Evolutionary conservation across 192 early-diverging fungal species (phyloP).

Genomic region (Globomyces pollinis-pini): DNA sequence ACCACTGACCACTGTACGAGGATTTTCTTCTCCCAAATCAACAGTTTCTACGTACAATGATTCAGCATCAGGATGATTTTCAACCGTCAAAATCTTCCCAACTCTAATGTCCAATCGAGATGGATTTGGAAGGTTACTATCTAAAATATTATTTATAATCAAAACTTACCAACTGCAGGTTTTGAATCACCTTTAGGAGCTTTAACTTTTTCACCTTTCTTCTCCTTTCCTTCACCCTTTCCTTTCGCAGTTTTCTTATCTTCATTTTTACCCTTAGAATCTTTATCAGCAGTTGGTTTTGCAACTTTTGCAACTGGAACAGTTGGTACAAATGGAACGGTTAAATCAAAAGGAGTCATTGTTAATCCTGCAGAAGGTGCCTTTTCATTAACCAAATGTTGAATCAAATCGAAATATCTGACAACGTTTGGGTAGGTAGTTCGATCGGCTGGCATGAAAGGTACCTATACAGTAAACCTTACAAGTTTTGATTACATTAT

Average conservation of each 20-base stretch:
- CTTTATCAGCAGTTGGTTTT: neutral
- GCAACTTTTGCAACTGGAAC: neutral
- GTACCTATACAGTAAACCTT: neutral
- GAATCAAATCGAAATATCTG: slow-evolving; percentile 20
- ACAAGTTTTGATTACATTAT: slow-evolving; percentile 12
- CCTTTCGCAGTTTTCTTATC: neutral
- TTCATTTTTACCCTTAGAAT: neutral
- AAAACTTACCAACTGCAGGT: neutral
- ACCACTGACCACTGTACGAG: slow-evolving; percentile 82
- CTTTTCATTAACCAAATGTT: slow-evolving; percentile 15
- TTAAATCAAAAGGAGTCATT: neutral
- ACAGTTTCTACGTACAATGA: slow-evolving; percentile 86
- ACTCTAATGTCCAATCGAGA: slow-evolving; percentile 83
- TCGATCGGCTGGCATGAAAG: slow-evolving; percentile 4
- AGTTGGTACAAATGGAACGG: neutral
- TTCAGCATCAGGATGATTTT: slow-evolving; percentile 88
- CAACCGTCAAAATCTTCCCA: slow-evolving; percentile 67
- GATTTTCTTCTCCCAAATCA: slow-evolving; percentile 66
- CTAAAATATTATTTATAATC: neutral
- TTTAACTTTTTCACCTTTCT: neutral
- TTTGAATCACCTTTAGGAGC: neutral
- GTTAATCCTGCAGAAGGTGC: neutral
- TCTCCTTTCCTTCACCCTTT: neutral
- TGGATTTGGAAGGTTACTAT: slow-evolving; percentile 19
- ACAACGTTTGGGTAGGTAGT: slow-evolving; percentile 12